phyloP scores from a whole-genome alignment of 1,139 yeast genomes.

The Candida frijolesensis region DNA sequence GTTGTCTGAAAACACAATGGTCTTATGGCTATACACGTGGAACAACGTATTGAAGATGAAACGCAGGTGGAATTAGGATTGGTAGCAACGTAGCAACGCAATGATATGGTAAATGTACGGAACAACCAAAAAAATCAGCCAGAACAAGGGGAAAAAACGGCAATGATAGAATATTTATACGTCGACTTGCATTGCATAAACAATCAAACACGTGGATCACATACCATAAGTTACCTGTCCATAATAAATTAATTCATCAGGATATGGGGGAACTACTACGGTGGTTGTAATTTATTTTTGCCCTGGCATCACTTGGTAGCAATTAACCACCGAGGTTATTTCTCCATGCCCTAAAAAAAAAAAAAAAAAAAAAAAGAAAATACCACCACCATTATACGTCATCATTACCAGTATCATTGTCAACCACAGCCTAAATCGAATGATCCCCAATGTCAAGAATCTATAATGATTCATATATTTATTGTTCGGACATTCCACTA shows the following conservation, averaged over 20 bases:
- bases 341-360: not conserved
- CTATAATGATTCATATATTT: constrained; percentile 23
- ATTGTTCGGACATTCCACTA: constrained; percentile 15
- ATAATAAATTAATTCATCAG: too few species aligned
- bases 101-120: not conserved
- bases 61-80: not conserved
- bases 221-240: not conserved
- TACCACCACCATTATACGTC: too few species aligned
- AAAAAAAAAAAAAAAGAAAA: not conserved
- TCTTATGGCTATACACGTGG: too few species aligned
- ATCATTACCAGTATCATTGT: not conserved
- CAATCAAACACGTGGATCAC: not conserved
- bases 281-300: not conserved
- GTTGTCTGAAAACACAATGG: too few species aligned
- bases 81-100: not conserved
- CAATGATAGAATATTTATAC: not conserved
- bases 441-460: constrained; percentile 21
- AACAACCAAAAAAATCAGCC: too few species aligned
- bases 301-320: not conserved
- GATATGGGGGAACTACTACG: not conserved
- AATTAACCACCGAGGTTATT: constrained; percentile 1
- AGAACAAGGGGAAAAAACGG: not conserved
- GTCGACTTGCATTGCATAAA: not conserved
- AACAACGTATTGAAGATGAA: not conserved
- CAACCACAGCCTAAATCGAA: not conserved